These are phyloP conservation scores for Candida gorgasii DNA, from an alignment of 805 yeast genomes.

Conservation along the genomic window DNA sequence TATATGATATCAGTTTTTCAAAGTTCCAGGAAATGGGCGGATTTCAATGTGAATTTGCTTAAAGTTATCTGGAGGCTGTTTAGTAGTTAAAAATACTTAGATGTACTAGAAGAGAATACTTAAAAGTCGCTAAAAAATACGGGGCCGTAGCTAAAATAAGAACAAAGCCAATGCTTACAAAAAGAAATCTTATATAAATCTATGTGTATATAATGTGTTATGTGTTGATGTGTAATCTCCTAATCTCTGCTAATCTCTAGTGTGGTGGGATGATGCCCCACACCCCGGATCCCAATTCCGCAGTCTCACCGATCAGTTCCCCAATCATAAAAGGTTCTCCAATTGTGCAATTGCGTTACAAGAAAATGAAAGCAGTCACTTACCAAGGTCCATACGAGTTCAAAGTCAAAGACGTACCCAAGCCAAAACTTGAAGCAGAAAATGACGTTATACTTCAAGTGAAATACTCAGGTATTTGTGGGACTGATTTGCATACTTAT, in stretches of 20 bases:
- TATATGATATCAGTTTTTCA: conserved; percentile 4
- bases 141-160: no score
- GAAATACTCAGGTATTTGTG: conserved; percentile 51
- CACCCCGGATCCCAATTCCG: no score
- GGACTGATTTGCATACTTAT: conserved; percentile 55
- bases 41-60: neutral
- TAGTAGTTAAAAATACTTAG: no score
- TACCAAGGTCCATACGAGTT: conserved; percentile 46
- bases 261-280: no score
- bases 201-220: no score
- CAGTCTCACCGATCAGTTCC: no score
- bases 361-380: conserved; percentile 54
- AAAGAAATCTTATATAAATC: no score
- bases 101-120: neutral
- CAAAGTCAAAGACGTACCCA: conserved; percentile 37
- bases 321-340: no score
- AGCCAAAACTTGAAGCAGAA: conserved; percentile 37
- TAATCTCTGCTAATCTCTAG: no score
- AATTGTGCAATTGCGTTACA: no score
- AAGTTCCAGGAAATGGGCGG: neutral
- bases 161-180: no score
- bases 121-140: neutral
- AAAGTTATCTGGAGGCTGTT: conserved; percentile 3
- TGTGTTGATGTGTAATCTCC: no score
- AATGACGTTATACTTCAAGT: conserved; percentile 51